Conservation (phyloP, 129 eudicot species). For the Oenanthe sinensis region DNA sequence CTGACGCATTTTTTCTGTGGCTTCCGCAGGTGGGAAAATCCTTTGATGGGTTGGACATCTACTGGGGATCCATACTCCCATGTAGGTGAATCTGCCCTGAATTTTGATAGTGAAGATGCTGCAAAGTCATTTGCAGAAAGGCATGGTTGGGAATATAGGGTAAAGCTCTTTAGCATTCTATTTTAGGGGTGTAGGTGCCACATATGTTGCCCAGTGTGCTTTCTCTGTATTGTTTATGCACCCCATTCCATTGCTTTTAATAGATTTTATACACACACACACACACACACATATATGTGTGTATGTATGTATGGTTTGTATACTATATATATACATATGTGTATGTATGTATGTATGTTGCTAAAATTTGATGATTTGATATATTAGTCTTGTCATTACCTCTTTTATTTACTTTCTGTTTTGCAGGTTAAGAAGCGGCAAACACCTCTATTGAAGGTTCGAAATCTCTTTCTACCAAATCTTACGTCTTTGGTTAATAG, state of each 20-base stretch:
- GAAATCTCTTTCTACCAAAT: constrained; percentile 20
- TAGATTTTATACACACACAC: neutral
- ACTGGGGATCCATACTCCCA: constrained; percentile 95
- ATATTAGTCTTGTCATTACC: neutral
- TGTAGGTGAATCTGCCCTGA: constrained; percentile 81
- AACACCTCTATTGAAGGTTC: constrained; percentile 84
- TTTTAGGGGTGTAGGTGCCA: neutral
- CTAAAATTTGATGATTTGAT: neutral
- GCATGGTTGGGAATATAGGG: constrained; percentile 95
- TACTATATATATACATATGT: neutral
- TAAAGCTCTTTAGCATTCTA: constrained; percentile 14
- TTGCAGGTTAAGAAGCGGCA: constrained; percentile 87
- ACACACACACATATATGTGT: too few species aligned
- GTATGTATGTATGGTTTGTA: neutral
- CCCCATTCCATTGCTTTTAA: neutral
- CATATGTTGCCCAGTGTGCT: neutral
- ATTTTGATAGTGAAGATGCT: constrained; percentile 67
- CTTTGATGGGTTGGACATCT: constrained; percentile 97
- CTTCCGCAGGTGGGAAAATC: constrained; percentile 86
- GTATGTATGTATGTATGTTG: neutral
- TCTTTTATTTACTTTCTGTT: neutral
- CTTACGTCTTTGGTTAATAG: neutral
- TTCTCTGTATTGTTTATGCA: neutral
- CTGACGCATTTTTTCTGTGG: neutral
- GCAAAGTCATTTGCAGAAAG: constrained; percentile 76